Conservation (phyloP, 306 rosid genomes). For the Prunus persica region DNA sequence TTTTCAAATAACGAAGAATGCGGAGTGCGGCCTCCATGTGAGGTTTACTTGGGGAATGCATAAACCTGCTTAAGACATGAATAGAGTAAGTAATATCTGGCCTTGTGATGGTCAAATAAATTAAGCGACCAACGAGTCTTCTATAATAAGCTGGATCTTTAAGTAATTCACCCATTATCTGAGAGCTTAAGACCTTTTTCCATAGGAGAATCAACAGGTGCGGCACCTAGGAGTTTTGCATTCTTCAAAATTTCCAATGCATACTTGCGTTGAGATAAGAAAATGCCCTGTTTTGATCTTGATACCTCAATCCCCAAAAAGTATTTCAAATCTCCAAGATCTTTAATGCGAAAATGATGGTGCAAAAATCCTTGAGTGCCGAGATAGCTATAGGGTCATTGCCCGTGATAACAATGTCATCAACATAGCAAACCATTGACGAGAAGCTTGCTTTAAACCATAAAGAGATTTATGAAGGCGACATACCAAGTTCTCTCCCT, state of each 20-base stretch:
- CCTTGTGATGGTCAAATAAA: not conserved
- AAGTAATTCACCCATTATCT: not conserved
- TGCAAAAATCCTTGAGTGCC: not conserved
- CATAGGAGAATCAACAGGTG: not conserved
- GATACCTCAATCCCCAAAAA: not conserved
- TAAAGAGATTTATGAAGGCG: not conserved
- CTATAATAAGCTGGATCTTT: not conserved
- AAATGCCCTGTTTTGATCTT: not conserved
- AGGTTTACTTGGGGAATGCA: not conserved
- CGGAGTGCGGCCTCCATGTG: not conserved
- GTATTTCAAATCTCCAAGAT: not conserved
- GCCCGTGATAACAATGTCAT: not conserved
- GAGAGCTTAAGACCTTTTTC: not conserved
- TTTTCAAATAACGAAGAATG: not conserved
- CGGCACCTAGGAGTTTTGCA: not conserved
- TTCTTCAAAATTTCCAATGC: not conserved
- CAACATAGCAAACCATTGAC: not conserved
- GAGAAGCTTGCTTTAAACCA: not conserved
- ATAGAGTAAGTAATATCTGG: not conserved
- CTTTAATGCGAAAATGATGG: not conserved
- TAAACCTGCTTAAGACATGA: not conserved
- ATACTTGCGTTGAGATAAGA: not conserved
- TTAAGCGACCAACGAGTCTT: not conserved
- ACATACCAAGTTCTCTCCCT: not conserved
- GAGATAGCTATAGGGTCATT: not conserved